Percentiles rank a stretch among this genome's conserved stretches.
phyloP scores from a whole-genome alignment of 345 rosid genomes.

The Angophora floribunda region DNA sequence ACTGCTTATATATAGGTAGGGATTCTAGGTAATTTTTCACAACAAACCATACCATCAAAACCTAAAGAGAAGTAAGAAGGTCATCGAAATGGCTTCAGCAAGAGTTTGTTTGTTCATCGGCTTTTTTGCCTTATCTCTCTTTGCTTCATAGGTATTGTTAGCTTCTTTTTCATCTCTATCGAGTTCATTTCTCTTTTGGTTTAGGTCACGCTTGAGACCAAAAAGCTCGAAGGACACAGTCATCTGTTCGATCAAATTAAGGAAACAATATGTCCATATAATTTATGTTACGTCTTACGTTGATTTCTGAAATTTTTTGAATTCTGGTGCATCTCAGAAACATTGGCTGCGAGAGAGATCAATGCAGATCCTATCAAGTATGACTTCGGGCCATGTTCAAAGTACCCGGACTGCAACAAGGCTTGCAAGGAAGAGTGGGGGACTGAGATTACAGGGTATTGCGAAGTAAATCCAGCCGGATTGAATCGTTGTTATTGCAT shows the following conservation, averaged over 20 bases:
- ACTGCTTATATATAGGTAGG: background rate
- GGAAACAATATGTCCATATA: background rate
- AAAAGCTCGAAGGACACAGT: background rate
- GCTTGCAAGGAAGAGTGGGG: background rate
- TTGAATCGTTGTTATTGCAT: background rate
- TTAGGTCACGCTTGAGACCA: background rate
- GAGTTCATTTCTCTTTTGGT: background rate
- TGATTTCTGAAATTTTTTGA: background rate
- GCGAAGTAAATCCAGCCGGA: background rate
- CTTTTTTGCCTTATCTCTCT: background rate
- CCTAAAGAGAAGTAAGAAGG: background rate
- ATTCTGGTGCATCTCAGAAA: background rate
- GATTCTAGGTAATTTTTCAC: background rate
- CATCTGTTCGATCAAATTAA: background rate
- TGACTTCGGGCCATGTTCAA: background rate
- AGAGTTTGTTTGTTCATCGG: background rate
- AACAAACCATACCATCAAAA: background rate
- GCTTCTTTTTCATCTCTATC: background rate
- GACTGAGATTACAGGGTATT: background rate
- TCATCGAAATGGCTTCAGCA: background rate
- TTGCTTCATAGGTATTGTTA: background rate
- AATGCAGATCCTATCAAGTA: background rate
- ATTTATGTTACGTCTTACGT: background rate
- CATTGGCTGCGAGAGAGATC: background rate
- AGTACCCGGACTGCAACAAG: background rate